Conservation (phyloP, 495 filamentous ascomycete species). For the Mycothermus thermophilus region DNA sequence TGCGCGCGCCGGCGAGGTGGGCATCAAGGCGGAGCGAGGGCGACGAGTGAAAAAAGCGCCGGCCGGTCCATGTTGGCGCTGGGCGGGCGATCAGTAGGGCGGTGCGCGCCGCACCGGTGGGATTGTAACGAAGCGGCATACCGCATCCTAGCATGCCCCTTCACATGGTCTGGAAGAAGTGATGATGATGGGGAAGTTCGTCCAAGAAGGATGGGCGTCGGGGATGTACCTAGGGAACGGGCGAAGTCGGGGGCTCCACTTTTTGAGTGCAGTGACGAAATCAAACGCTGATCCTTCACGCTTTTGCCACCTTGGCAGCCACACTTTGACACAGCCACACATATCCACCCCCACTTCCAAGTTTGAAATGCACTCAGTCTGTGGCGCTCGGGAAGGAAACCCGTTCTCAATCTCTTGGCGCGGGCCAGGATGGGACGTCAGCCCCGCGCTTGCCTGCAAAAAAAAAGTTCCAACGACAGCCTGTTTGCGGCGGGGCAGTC, state of each 20-base stretch:
- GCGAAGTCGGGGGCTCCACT: no score
- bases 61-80: conserved; percentile 1
- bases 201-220: neutral
- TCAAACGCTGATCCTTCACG: no score
- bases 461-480: no score
- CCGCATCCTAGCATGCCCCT: conserved; percentile 32
- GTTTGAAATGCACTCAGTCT: no score
- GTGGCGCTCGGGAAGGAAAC: no score
- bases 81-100: conserved; percentile 7
- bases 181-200: neutral
- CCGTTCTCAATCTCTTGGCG: neutral
- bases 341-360: no score
- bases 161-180: conserved; percentile 3
- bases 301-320: no score
- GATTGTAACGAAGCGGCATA: conserved; percentile 34
- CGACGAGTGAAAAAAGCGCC: conserved; percentile 29
- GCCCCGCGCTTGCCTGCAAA: conserved; percentile 5
- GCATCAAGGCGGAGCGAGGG: conserved; percentile 16
- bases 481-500: conserved; percentile 2
- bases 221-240: neutral
- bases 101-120: conserved; percentile 13
- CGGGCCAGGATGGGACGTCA: neutral
- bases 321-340: no score
- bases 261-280: conserved; percentile 10
- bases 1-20: conserved; percentile 23